Percentiles rank a stretch among this genome's conserved stretches.
phyloP scores from a whole-genome alignment of 2,329 filamentous ascomycete genomes.

The Epichloe glyceriae region DNA sequence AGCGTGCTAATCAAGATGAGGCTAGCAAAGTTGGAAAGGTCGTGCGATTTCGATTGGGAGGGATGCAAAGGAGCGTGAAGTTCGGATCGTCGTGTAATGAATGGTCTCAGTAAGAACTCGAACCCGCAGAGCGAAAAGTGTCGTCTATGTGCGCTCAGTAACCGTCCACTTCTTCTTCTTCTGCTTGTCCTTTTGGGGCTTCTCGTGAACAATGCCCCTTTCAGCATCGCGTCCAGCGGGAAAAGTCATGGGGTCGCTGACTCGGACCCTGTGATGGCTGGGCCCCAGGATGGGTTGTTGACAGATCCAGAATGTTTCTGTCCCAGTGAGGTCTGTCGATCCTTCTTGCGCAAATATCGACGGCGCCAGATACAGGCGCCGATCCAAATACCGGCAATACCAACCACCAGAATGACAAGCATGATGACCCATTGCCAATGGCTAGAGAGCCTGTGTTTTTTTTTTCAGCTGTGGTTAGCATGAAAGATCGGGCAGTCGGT shows the following conservation, averaged over 20 bases:
- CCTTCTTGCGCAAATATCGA: constrained; percentile 58
- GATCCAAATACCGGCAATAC: constrained; percentile 53
- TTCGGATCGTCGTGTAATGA: not conserved
- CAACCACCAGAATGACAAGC: constrained; percentile 60
- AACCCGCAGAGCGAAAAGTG: not conserved
- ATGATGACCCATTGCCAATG: constrained; percentile 77
- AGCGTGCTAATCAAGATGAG: not conserved
- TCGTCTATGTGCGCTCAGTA: constrained; percentile 26
- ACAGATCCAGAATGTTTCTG: constrained; percentile 28
- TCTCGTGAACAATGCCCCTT: constrained; percentile 6
- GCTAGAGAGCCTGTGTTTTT: constrained; percentile 41
- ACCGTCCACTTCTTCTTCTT: constrained; percentile 38
- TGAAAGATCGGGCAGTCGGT: not conserved
- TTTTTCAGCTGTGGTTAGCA: not conserved
- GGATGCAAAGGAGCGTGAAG: not conserved
- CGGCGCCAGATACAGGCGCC: constrained; percentile 59
- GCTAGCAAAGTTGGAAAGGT: not conserved
- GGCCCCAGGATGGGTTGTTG: constrained; percentile 23
- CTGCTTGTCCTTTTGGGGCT: constrained; percentile 18
- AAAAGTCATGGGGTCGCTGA: constrained; percentile 8
- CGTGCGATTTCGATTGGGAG: not conserved
- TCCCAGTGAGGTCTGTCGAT: constrained; percentile 30
- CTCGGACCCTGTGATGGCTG: constrained; percentile 14
- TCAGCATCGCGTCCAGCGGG: constrained; percentile 6
- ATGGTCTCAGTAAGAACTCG: not conserved